Evolutionary conservation across 176 grass and related monocot genomes (phyloP), one percentile per base, ranked within the genome.

Genomic region (Canna indica): DNA sequence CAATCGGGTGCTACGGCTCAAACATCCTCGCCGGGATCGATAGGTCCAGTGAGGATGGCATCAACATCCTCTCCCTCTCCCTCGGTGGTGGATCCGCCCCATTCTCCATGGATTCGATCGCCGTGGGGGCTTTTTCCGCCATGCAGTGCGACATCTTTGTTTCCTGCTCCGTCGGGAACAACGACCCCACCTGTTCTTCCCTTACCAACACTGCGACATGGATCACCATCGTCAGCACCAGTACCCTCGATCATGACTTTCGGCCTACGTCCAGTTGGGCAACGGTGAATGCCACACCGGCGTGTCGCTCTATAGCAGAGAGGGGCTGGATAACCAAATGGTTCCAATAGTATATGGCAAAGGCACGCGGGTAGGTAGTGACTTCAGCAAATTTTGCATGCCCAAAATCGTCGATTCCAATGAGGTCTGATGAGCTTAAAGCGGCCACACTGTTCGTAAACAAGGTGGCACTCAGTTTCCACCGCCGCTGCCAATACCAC

Each of bases 161-260:
- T 8, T 76, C 91, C 15, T 95, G 91, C 78, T 95, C 91, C 0
- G 87, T 87, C 0, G 91, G 87, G 38, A 95, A 95, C 85, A 85
- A 85, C 41, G 91, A 87, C 1, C 91, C 91, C 25, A n/a, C 77
- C 0, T 72, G 71, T 52, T 83, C 87, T 2, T 77, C 80, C 0
- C 71, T 95, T 29, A 85, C 86, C 32, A 95, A 95, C 75, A 88
- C 85, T 0, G 87, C 87, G 0, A 87, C 91, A 12, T 91, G 91
- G 91, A 76, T 91, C 31, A 77, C 89, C 82, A 90, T 87, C 2
- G 80, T 95, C 59, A 87, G 91, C 2, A 87, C 91, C 0, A 84
- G 87, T 6, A 82, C 91, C 16, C 80, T 91, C 22, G 91, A 95
- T 69, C 63, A 87, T 14, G 59, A 81, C 79, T 90, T 95, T 53